These are phyloP conservation scores for Puccinellia tenuiflora DNA, from an alignment of 176 grass and related monocot species.

Conservation along the genomic window DNA sequence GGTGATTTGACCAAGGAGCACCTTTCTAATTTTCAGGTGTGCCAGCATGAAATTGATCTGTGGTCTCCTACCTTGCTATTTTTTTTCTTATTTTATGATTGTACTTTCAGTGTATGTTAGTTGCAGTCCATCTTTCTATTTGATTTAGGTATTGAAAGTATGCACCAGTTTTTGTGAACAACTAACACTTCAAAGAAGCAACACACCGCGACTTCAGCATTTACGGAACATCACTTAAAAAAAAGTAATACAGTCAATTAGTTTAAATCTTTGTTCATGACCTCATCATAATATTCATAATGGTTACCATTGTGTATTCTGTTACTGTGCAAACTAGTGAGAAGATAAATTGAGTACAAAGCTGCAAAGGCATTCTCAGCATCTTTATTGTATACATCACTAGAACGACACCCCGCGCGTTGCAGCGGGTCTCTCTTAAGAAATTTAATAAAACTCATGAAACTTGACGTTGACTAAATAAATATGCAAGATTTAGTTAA, in stretches of 20 bases:
- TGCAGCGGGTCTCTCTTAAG: no score
- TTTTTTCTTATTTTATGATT: neutral
- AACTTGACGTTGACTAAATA: no score
- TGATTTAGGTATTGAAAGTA: neutral
- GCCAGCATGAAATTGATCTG: neutral
- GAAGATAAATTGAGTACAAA: neutral
- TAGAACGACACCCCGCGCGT: no score
- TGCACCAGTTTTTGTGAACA: neutral
- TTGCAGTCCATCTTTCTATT: neutral
- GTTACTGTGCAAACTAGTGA: neutral
- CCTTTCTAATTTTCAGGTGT: slow-evolving; percentile 64
- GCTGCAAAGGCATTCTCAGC: neutral
- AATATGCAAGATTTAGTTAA: no score
- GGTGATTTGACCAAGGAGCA: slow-evolving; percentile 57
- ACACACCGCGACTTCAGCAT: neutral
- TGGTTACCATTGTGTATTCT: neutral
- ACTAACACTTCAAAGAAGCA: neutral
- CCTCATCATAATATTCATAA: slow-evolving; percentile 1
- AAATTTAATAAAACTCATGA: no score
- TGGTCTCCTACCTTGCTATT: neutral
- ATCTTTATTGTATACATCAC: neutral
- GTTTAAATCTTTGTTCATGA: neutral
- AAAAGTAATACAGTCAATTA: neutral
- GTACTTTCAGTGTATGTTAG: neutral
- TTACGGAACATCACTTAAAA: neutral